These are phyloP conservation scores for Bruguiera hainesii DNA, from an alignment of 441 rosid species.

Conservation along the genomic window DNA sequence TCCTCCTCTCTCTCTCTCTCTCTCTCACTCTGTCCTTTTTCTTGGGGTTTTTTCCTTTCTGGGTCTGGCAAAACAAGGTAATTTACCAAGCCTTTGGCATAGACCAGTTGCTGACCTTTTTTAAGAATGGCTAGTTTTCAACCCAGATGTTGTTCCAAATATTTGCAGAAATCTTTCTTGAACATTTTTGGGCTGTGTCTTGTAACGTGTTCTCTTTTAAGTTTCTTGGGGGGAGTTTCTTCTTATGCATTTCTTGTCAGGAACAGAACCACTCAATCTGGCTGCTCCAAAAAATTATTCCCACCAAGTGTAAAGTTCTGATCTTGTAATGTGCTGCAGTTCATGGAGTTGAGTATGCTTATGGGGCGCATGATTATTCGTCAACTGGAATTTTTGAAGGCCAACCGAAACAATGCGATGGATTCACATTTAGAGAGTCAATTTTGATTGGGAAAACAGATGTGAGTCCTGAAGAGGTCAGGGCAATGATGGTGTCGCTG, in stretches of 20 bases:
- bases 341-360: constrained; percentile 92
- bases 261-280: background rate
- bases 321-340: constrained; percentile 38
- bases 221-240: constrained; percentile 2
- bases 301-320: background rate
- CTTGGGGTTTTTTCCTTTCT: background rate
- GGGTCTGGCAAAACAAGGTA: background rate
- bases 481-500: constrained; percentile 74
- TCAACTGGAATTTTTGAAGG: constrained; percentile 93
- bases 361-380: constrained; percentile 91
- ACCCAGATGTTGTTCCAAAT: background rate
- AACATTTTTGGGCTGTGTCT: background rate
- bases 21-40: constrained; percentile 16
- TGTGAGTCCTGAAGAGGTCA: constrained; percentile 55
- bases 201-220: background rate
- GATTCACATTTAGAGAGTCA: constrained; percentile 79
- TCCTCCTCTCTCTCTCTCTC: constrained; percentile 5
- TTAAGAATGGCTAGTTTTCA: constrained; percentile 1
- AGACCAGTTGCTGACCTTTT: background rate
- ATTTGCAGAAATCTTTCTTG: background rate
- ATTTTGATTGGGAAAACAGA: constrained; percentile 91
- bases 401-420: constrained; percentile 84
- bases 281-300: background rate
- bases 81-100: background rate
- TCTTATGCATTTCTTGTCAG: background rate